Conservation (phyloP, 2,329 filamentous ascomycete genomes). For the Annulohypoxylon truncatum region DNA sequence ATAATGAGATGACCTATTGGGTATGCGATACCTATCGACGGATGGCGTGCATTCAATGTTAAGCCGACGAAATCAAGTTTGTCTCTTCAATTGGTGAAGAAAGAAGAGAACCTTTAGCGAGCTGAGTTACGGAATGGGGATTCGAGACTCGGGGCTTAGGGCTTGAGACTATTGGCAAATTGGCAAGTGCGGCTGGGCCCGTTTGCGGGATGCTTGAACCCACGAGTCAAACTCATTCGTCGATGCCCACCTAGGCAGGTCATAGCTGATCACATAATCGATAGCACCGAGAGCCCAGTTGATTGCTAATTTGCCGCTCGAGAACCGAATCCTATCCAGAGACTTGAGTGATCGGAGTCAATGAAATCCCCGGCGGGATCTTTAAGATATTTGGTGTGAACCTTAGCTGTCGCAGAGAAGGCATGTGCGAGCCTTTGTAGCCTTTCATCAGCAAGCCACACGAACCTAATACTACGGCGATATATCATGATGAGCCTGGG, state of each 20-base stretch:
- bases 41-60: background rate
- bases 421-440: too few relatives aligned
- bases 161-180: slow-evolving; percentile 11
- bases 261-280: too few relatives aligned
- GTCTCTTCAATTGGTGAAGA: background rate
- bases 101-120: background rate
- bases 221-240: background rate
- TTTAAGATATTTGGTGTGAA: too few relatives aligned
- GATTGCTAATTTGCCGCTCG: background rate
- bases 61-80: slow-evolving; percentile 5
- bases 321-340: too few relatives aligned
- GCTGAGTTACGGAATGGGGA: background rate
- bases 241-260: too few relatives aligned
- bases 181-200: background rate
- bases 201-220: background rate
- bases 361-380: too few relatives aligned
- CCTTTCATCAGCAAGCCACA: too few relatives aligned
- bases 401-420: too few relatives aligned
- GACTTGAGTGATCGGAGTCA: too few relatives aligned
- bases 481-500: too few relatives aligned
- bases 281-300: background rate
- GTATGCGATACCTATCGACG: background rate
- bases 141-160: background rate
- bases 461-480: too few relatives aligned
- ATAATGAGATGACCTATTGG: too few relatives aligned